Base-by-base conservation (phyloP, 106 monocot species). In the Dioscorea zingiberensis region DNA sequence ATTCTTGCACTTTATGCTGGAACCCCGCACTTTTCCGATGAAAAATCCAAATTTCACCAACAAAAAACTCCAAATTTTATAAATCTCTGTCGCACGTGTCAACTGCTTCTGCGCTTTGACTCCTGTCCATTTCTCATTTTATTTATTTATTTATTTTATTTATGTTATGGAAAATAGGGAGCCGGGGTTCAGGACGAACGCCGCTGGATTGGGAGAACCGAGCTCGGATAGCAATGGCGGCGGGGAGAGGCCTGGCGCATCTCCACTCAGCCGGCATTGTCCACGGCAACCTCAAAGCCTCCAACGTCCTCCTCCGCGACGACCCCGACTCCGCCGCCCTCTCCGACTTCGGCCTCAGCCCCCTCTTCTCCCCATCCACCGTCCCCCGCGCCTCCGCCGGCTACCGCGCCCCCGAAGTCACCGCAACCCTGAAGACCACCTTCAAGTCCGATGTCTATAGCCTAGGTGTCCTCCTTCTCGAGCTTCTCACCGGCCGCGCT, bases 201-300 rank as follows among this genome's bases (percentile, higher is more conserved):
- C 82, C 82, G 9, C 65, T 83, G 56, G 74, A 75, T 27, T 83
- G 83, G 83, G 74, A 78, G 59, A 71, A 44, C 65, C 70, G 83
- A 15, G 32, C 78, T 2, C 70, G 74, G 17, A 67, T 83, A 11
- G 83, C 83, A 14, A 21, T 78, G 22, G 78, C 78, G 9, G 78
- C 74, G 4, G 83, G 70, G 13, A 53, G 74, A 3, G 83, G 83
- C 24, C 66, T 83, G 14, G 71, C 81, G 10, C 74, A 97, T 79
- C 76, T 97, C 59, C 95, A 91, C 71, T 44, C 71, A 6, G 65
- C 80, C 18, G 57, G 25, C 22, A 47, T 79, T 14, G 71, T 87
- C 45, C 83, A 87, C 47, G 87, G 87, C n/a, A 87, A 83, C 68
- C 63, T 87, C 44, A 87, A 80, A 58, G 67, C 80, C 16, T 77